Evolutionary conservation across 176 grass and related monocot species (phyloP).

Genomic region (Bothriochloa decipiens): DNA sequence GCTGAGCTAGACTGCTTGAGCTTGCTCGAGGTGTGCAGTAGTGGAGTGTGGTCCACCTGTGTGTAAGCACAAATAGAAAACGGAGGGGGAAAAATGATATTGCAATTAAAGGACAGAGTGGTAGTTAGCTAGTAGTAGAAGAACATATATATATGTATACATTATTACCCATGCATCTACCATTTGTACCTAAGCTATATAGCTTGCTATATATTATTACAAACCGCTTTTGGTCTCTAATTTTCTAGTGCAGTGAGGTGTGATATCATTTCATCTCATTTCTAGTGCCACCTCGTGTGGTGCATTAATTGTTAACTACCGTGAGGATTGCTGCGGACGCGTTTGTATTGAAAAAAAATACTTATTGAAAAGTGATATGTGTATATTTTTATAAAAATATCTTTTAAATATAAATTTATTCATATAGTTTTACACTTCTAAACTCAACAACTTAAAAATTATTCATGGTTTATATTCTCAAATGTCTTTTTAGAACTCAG

Average conservation of each 20-base stretch:
- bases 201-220: background rate
- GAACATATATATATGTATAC: slow-evolving; percentile 7
- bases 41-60: background rate
- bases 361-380: too few relatives aligned
- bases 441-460: too few relatives aligned
- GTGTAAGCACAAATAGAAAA: slow-evolving; percentile 28
- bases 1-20: background rate
- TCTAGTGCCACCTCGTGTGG: background rate
- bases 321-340: background rate
- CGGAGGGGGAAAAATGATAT: background rate
- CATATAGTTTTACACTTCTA: too few relatives aligned
- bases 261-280: slow-evolving; percentile 33
- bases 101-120: slow-evolving; percentile 11
- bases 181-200: slow-evolving; percentile 31
- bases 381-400: too few relatives aligned
- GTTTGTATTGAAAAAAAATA: too few relatives aligned
- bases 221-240: background rate
- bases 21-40: slow-evolving; percentile 12
- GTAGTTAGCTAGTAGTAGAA: slow-evolving; percentile 35
- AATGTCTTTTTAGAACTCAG: too few relatives aligned
- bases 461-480: too few relatives aligned
- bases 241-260: slow-evolving; percentile 55
- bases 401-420: too few relatives aligned
- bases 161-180: slow-evolving; percentile 20
- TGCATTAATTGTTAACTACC: slow-evolving; percentile 8